Percentiles rank a stretch among this genome's conserved stretches.
Evolutionary conservation across 768 basidiomycete species (phyloP).

Genomic region (Russula griseocarnosa): DNA sequence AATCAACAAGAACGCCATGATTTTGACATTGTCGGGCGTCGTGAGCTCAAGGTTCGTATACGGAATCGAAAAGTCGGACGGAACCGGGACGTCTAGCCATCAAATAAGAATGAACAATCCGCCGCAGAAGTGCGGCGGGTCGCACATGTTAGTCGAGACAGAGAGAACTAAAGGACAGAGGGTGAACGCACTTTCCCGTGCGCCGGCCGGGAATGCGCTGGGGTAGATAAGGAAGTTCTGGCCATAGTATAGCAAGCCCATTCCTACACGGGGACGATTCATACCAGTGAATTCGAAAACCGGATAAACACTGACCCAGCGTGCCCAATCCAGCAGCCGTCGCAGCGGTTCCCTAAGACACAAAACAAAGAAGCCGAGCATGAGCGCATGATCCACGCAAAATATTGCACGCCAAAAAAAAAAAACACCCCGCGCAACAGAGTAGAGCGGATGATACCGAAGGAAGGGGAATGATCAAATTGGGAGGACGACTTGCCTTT

Average conservation of each 20-base stretch:
- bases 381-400: background rate
- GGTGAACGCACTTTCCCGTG: constrained; percentile 56
- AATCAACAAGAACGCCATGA: constrained; percentile 74
- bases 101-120: background rate
- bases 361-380: background rate
- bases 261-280: constrained; percentile 40
- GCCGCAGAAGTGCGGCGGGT: background rate
- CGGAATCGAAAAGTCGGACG: constrained; percentile 63
- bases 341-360: constrained; percentile 36
- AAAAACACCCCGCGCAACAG: background rate
- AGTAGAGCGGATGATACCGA: background rate
- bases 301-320: constrained; percentile 33
- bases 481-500: constrained; percentile 36
- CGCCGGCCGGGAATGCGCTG: constrained; percentile 74
- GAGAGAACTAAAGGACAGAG: background rate
- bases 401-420: too few species aligned
- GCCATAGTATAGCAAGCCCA: constrained; percentile 75
- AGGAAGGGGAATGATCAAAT: background rate
- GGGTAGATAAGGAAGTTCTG: constrained; percentile 92
- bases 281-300: background rate
- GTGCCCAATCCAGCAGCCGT: constrained; percentile 39
- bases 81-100: constrained; percentile 61
- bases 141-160: constrained; percentile 2
- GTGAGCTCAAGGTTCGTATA: constrained; percentile 71
- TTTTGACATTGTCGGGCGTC: constrained; percentile 65